Evolutionary conservation across 176 grass and related monocot genomes (phyloP).

Genomic region (Musa schizocarpa): DNA sequence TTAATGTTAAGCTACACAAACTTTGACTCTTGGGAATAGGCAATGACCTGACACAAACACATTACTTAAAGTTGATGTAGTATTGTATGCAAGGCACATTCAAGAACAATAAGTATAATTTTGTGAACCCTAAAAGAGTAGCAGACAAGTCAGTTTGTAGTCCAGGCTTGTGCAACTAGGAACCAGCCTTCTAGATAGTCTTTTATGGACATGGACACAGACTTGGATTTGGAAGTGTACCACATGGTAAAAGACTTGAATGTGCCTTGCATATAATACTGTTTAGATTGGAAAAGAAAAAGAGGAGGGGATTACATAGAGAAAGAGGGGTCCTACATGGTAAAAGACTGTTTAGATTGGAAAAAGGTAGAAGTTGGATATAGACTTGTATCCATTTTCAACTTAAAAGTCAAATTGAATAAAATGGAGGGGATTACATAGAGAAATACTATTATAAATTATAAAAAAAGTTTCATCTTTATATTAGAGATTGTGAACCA

Average conservation of each 20-base stretch:
- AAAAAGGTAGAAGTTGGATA: no score
- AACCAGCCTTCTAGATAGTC: neutral
- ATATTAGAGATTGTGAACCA: no score
- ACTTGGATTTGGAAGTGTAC: neutral
- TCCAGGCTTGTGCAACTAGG: no score
- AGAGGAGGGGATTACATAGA: no score
- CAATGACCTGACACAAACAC: neutral
- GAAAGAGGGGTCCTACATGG: neutral
- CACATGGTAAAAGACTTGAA: neutral
- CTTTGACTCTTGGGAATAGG: neutral
- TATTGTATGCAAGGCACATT: neutral
- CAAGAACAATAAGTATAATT: neutral
- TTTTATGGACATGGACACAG: neutral
- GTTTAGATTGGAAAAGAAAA: neutral
- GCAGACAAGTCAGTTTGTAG: neutral
- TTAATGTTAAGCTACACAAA: neutral
- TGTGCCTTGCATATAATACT: no score
- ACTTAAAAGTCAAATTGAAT: no score
- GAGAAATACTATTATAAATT: no score
- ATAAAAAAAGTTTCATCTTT: no score
- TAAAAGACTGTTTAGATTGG: neutral
- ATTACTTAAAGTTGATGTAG: neutral
- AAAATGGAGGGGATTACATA: no score
- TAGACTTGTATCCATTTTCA: no score
- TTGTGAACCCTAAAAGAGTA: neutral